Base-by-base conservation (phyloP, 805 yeast genomes). In the Myxozyma vanderwaltii region DNA sequence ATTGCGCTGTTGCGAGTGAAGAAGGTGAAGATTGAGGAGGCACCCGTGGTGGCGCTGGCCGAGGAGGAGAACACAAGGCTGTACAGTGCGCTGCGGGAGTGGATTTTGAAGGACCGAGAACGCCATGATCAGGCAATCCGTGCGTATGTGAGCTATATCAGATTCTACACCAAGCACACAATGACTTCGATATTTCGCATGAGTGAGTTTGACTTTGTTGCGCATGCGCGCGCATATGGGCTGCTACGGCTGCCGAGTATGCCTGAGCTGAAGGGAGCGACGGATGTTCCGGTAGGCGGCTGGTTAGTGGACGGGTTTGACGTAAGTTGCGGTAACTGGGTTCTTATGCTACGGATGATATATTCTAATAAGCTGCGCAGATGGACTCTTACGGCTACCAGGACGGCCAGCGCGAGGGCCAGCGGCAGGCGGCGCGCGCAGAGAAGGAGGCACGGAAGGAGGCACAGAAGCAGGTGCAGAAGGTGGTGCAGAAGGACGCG, bases 151-250 rank as follows among this genome's bases (percentile, higher is more conserved):
- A 91, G 91, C 0, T 92, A 85, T 69, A 80, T 90, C 1, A 81
- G 88, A 57, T 88, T 88, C 70, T 94, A 94, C 70, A 82, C 91
- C 13, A 91, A 91, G 70, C 99, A 94, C 73, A 74, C 86, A 12
- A 96, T 97, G 0, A 77, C 86, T 4, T 91, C 97, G 0, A 92
- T 94, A 17, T 94, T 94, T 76, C 78, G 98, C 63, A 67, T 89
- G 24, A 81, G 81, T 51, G 74, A 83, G 6, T 74, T 94, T 56
- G 95, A 92, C 70, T 87, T 87, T 66, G 70, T 85, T 26, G 87
- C 86, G 0, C 63, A 88, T 6, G 96, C 94, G 0, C 80, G 77
- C 64, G 79, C 88, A 76, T 91, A 88, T 72, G 96, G 97, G 1
- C 73, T 94, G 1, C 73, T 89, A 44, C 79, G 97, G 66, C 74